Base-by-base conservation (phyloP, 768 basidiomycete species). In the Russula sp. region DNA sequence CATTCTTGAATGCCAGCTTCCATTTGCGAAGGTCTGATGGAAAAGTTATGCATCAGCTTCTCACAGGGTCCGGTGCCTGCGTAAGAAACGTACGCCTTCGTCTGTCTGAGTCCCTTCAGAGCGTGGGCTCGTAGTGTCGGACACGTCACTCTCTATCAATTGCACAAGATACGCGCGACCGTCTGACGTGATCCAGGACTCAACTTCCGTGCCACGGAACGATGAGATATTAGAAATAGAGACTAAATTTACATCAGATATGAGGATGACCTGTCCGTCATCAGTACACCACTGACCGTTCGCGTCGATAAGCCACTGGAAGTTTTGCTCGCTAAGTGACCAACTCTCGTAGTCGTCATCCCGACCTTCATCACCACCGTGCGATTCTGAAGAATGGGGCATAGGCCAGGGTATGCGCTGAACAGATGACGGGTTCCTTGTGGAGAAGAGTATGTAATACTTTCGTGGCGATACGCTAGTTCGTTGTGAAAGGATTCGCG, bases 341-440 rank as follows among this genome's bases (percentile, higher is more conserved):
- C 85, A 93, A 14, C 84, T 90, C 68, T 89, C 85, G 68, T 88
- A 86, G 20, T 73, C 75, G 10, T 74, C 74, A 42, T 71, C 74
- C 62, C 68, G 77, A 63, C 62, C 71, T n/a, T 59, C 68, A 63
- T 53, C 72, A 34, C 71, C 70, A n/a, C 67, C 68, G 27, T 68
- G 68, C 20, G 75, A 76, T 13, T 73, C 74, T 34, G 80, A 76
- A 8, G 78, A 77, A 22, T 76, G 76, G 40, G 80, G 77, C 40
- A 75, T 72, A 8, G 92, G 91, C 91, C 92, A 94, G 2, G 91
- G 90, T 68, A 94, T 89, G 27, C 87, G 83, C 69, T 94, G 91
- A 32, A 94, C 77, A 3, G 90, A 84, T 1, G 89, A 82, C 2
- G 92, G 91, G 59, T 78, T 82, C 66, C 76, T 77, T 0, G 90